phyloP scores from a whole-genome alignment of 495 filamentous ascomycete genomes.

The Podospora anserina region DNA sequence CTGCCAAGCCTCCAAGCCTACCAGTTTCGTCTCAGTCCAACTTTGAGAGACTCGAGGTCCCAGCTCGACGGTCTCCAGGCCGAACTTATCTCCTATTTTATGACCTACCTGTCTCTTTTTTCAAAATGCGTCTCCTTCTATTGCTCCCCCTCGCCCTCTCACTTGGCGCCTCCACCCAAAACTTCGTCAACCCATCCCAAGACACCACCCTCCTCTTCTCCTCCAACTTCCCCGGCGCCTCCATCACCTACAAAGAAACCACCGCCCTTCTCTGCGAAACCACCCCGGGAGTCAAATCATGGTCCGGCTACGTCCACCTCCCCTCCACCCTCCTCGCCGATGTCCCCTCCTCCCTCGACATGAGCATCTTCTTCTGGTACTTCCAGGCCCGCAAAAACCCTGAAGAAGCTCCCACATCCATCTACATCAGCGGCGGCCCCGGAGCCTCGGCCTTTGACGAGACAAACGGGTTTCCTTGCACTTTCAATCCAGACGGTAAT shows the following conservation, averaged over 20 bases:
- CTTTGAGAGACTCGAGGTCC: background rate
- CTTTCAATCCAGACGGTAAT: conserved; percentile 9
- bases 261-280: conserved; percentile 6
- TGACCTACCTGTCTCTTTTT: background rate
- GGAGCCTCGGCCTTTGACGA: conserved; percentile 35
- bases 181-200: conserved; percentile 12
- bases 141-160: background rate
- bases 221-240: conserved; percentile 13
- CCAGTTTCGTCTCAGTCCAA: too few relatives aligned
- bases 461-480: conserved; percentile 17
- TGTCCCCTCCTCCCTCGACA: conserved; percentile 1
- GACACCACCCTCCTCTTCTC: conserved; percentile 10
- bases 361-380: conserved; percentile 23
- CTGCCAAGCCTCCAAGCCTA: too few relatives aligned
- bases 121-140: conserved; percentile 1
- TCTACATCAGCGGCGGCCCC: conserved; percentile 44
- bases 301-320: conserved; percentile 8
- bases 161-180: conserved; percentile 8
- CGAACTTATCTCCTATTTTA: background rate
- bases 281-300: conserved; percentile 7
- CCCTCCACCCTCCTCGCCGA: conserved; percentile 4
- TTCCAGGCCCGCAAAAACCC: conserved; percentile 47
- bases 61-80: background rate
- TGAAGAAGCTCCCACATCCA: conserved; percentile 42
- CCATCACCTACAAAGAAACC: conserved; percentile 21